Evolutionary conservation across 352 stramenopile genomes (phyloP).

Genomic region (Globisporangium abappressorium): DNA sequence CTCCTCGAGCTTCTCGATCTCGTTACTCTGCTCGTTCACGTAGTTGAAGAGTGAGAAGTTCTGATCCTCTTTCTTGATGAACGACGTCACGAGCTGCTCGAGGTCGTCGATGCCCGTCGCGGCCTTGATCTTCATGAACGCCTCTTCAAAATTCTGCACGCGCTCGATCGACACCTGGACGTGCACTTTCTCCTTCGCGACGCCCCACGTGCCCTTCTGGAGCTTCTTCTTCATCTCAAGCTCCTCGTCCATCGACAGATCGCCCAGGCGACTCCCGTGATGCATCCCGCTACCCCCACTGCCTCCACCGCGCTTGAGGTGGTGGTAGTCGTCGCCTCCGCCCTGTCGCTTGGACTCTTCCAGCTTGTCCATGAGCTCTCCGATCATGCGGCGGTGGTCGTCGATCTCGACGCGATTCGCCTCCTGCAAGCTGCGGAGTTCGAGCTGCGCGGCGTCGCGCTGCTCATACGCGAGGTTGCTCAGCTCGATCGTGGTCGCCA

Average conservation of each 20-base stretch:
- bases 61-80: conserved; percentile 96
- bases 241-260: conserved; percentile 60
- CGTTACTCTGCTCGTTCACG: conserved; percentile 92
- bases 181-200: conserved; percentile 85
- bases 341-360: conserved; percentile 49
- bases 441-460: conserved; percentile 91
- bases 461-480: conserved; percentile 95
- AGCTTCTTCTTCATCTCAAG: conserved; percentile 69
- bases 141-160: conserved; percentile 94
- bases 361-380: conserved; percentile 56
- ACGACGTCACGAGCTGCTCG: conserved; percentile 90
- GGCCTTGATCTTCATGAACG: conserved; percentile 93
- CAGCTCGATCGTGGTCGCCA: conserved; percentile 94
- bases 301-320: conserved; percentile 15
- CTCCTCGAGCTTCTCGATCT: conserved; percentile 92
- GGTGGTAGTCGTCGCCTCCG: conserved; percentile 29
- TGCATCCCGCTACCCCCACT: not conserved
- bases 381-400: conserved; percentile 49
- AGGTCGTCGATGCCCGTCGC: conserved; percentile 92
- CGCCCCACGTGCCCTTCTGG: conserved; percentile 75
- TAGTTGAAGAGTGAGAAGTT: conserved; percentile 97
- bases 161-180: conserved; percentile 88
- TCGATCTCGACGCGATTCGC: conserved; percentile 86
- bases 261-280: conserved; percentile 25
- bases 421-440: conserved; percentile 91